Evolutionary conservation across 345 rosid genomes (phyloP).

Genomic region (Lepidium sativum): DNA sequence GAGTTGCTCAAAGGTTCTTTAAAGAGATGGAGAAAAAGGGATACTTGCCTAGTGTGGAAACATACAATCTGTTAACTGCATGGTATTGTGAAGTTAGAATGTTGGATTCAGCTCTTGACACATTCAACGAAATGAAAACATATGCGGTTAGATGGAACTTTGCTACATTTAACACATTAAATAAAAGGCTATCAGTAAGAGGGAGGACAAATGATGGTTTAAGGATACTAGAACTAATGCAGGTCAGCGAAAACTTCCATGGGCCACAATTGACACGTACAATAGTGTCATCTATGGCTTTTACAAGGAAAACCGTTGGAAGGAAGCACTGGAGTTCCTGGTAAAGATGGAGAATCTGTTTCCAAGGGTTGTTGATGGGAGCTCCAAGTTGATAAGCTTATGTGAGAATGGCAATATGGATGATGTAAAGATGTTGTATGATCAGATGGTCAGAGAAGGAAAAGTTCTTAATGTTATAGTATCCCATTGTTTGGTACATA

Average conservation of each 20-base stretch:
- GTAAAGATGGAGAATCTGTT: constrained; percentile 53
- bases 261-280: constrained; percentile 44
- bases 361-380: constrained; percentile 58
- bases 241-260: constrained; percentile 37
- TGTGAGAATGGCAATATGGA: constrained; percentile 44
- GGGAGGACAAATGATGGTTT: constrained; percentile 49
- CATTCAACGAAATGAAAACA: constrained; percentile 68
- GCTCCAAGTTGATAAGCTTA: constrained; percentile 42
- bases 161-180: constrained; percentile 44
- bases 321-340: constrained; percentile 58
- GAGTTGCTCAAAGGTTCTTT: constrained; percentile 45
- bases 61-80: constrained; percentile 53
- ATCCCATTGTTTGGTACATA: constrained; percentile 50
- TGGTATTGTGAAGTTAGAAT: constrained; percentile 50
- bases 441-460: constrained; percentile 47
- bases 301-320: constrained; percentile 41
- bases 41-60: constrained; percentile 63
- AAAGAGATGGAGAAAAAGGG: constrained; percentile 79
- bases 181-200: constrained; percentile 45
- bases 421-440: constrained; percentile 42
- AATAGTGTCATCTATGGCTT: constrained; percentile 59
- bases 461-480: constrained; percentile 42
- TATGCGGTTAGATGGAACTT: constrained; percentile 67
- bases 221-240: constrained; percentile 70
- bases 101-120: constrained; percentile 57